Conservation (phyloP, 352 stramenopile genomes). For the Globisporangium spinosum region DNA sequence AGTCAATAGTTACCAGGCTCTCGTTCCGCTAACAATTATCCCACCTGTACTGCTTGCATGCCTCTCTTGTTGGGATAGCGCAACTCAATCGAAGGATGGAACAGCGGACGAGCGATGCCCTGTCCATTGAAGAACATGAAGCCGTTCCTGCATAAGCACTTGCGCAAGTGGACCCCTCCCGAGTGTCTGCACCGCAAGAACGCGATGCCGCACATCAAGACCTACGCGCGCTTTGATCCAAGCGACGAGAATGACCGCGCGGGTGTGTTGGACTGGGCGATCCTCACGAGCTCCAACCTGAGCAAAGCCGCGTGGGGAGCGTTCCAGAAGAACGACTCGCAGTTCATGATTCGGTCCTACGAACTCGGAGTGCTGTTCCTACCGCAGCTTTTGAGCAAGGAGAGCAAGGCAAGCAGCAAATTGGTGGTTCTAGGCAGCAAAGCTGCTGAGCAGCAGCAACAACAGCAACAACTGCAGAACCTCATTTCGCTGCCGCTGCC, state of each 20-base stretch:
- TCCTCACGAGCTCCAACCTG: slow-evolving; percentile 80
- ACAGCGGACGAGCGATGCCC: slow-evolving; percentile 59
- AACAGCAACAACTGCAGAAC: not conserved
- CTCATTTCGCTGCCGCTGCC: slow-evolving; percentile 42
- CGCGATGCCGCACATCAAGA: slow-evolving; percentile 85
- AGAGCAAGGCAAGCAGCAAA: not conserved
- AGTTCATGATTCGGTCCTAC: slow-evolving; percentile 84
- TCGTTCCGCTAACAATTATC: not conserved
- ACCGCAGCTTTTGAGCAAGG: slow-evolving; percentile 25
- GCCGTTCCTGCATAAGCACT: slow-evolving; percentile 80
- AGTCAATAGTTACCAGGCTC: not conserved
- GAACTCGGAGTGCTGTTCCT: slow-evolving; percentile 79
- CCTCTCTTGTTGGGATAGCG: slow-evolving; percentile 25
- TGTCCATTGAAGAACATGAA: slow-evolving; percentile 87
- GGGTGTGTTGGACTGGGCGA: slow-evolving; percentile 57
- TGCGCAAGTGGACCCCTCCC: slow-evolving; percentile 72
- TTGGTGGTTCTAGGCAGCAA: slow-evolving; percentile 39
- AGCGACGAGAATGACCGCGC: not conserved
- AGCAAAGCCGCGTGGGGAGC: slow-evolving; percentile 81
- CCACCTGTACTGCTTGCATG: too few species aligned
- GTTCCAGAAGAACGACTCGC: slow-evolving; percentile 66
- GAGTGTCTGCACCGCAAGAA: slow-evolving; percentile 53
- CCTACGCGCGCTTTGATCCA: slow-evolving; percentile 59
- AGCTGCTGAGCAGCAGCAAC: slow-evolving; percentile 8
- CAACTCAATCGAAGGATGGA: slow-evolving; percentile 82